A percentile compares a stretch with the other conserved stretches of the same genome.
These are phyloP conservation scores for Pseudoturritis turrita DNA, from an alignment of 345 rosid genomes.

Conservation along the genomic window DNA sequence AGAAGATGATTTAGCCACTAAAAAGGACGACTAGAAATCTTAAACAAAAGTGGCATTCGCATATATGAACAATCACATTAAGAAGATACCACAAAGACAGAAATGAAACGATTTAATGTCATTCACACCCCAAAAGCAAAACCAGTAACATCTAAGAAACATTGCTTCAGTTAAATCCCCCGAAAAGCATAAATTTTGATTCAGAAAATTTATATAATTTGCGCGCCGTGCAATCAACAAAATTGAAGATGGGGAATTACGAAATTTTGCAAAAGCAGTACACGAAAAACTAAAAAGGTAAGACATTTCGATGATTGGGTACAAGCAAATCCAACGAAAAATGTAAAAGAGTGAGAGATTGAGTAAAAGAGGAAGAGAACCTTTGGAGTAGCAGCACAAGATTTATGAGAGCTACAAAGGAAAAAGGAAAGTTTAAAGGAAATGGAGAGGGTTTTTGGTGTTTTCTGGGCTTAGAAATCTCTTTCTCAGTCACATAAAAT, in stretches of 20 bases:
- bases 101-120: not conserved
- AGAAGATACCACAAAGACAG: not conserved
- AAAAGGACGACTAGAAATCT: too few relatives aligned
- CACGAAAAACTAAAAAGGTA: not conserved
- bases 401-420: not conserved
- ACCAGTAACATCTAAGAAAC: not conserved
- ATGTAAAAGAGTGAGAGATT: not conserved
- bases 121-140: not conserved
- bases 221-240: not conserved
- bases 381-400: slow-evolving; percentile 5
- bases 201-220: not conserved
- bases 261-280: not conserved
- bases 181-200: not conserved
- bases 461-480: slow-evolving; percentile 15
- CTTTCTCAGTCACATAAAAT: slow-evolving; percentile 28
- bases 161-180: not conserved
- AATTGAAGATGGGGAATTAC: not conserved
- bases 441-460: slow-evolving; percentile 10
- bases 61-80: not conserved
- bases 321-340: not conserved
- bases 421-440: not conserved
- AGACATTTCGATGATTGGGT: not conserved
- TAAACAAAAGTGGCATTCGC: too few relatives aligned
- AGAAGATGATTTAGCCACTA: not conserved
- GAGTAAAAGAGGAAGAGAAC: slow-evolving; percentile 3